phyloP scores from a whole-genome alignment of 345 rosid genomes.

The Odontarrhena argentea region DNA sequence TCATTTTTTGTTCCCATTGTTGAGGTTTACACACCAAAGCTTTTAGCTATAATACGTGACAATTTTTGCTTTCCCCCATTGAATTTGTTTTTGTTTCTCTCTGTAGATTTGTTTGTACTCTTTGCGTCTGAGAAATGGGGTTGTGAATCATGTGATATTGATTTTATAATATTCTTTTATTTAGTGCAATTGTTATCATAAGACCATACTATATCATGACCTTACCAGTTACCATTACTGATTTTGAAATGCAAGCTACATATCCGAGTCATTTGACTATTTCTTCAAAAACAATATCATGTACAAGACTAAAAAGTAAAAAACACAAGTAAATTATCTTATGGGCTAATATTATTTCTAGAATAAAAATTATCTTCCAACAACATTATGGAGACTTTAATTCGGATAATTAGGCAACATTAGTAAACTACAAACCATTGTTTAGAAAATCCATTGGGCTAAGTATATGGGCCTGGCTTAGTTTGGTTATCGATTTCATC shows the following conservation, averaged over 20 bases:
- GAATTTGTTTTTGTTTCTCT: conserved; percentile 14
- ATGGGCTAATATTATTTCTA: no score
- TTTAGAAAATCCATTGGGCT: conserved; percentile 1
- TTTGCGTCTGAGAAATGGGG: conserved; percentile 26
- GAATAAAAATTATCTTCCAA: no score
- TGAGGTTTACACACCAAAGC: conserved; percentile 15
- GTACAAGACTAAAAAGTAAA: no score
- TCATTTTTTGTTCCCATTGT: conserved; percentile 17
- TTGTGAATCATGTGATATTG: neutral
- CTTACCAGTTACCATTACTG: neutral
- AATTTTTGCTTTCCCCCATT: neutral
- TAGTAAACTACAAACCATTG: no score
- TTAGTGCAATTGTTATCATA: neutral
- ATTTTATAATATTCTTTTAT: conserved; percentile 26
- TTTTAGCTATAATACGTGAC: conserved; percentile 9
- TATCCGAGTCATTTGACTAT: no score
- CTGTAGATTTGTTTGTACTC: conserved; percentile 26
- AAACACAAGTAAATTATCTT: no score
- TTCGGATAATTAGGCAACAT: no score
- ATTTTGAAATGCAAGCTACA: neutral
- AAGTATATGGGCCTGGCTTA: conserved; percentile 19
- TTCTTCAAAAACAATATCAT: no score
- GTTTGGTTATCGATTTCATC: neutral
- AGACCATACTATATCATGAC: neutral
- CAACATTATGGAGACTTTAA: no score